A percentile compares a stretch with the other conserved stretches of the same genome.
phyloP scores from a whole-genome alignment of 208 protist species.

The Leishmania arabica region DNA sequence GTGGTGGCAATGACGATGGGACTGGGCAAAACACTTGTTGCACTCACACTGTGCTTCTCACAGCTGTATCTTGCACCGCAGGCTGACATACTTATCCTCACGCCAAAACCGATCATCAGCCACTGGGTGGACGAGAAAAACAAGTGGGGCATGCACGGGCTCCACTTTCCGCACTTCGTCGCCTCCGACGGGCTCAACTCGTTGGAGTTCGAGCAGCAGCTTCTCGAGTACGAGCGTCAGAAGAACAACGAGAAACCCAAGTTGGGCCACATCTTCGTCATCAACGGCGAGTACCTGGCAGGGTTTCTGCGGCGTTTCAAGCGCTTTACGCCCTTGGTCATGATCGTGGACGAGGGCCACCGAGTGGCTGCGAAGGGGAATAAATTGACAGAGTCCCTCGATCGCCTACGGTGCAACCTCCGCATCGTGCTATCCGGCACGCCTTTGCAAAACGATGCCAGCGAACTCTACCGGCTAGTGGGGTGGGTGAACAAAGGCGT shows the following conservation, averaged over 20 bases:
- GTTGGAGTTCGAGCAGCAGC: slow-evolving; percentile 44
- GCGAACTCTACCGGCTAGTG: slow-evolving; percentile 85
- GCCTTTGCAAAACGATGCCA: slow-evolving; percentile 88
- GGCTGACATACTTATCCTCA: slow-evolving; percentile 77
- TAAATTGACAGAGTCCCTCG: slow-evolving; percentile 62
- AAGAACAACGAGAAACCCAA: slow-evolving; percentile 17
- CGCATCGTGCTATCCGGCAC: slow-evolving; percentile 89
- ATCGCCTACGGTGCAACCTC: slow-evolving; percentile 45
- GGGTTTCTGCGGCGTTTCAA: slow-evolving; percentile 52
- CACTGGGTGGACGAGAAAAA: slow-evolving; percentile 75
- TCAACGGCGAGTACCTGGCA: slow-evolving; percentile 76
- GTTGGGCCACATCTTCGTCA: slow-evolving; percentile 66
- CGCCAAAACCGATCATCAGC: slow-evolving; percentile 77
- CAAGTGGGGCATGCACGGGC: slow-evolving; percentile 77
- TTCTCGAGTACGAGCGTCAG: slow-evolving; percentile 65
- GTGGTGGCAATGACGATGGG: slow-evolving; percentile 91
- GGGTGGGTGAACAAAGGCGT: slow-evolving; percentile 73
- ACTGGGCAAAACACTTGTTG: slow-evolving; percentile 90
- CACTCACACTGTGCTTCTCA: slow-evolving; percentile 77
- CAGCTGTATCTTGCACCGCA: slow-evolving; percentile 42
- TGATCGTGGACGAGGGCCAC: slow-evolving; percentile 90
- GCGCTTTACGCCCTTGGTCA: slow-evolving; percentile 63
- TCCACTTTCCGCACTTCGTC: slow-evolving; percentile 66
- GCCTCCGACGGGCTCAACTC: slow-evolving; percentile 48
- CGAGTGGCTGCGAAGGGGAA: slow-evolving; percentile 65